Conservation (phyloP, 2,329 filamentous ascomycete genomes). For the Blastomyces percursus region DNA sequence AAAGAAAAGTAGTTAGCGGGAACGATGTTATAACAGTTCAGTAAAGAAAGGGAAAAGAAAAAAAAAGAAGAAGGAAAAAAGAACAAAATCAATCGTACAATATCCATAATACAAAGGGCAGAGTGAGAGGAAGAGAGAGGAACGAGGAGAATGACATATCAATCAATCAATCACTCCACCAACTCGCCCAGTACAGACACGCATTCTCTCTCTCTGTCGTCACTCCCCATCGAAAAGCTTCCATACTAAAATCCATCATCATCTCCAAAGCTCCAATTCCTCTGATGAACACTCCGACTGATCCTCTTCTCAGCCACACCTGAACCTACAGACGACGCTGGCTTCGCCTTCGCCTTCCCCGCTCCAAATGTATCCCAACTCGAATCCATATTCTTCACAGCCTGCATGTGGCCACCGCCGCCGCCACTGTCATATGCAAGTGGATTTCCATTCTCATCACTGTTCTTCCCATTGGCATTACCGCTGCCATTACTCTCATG, state of each 20-base stretch:
- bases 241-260: conserved; percentile 21
- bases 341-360: conserved; percentile 8
- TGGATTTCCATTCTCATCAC: not conserved
- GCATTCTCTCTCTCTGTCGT: no score
- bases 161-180: not conserved
- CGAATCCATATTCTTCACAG: conserved; percentile 61
- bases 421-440: no score
- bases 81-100: not conserved
- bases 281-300: conserved; percentile 24
- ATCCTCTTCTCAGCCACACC: conserved; percentile 14
- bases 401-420: conserved; percentile 51
- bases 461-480: not conserved
- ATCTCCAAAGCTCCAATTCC: conserved; percentile 35
- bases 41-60: not conserved
- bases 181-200: not conserved
- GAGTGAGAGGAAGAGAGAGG: not conserved
- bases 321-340: not conserved
- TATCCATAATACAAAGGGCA: not conserved
- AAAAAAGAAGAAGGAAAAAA: not conserved
- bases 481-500: not conserved
- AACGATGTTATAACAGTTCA: not conserved
- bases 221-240: not conserved
- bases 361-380: conserved; percentile 38
- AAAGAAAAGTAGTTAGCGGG: no score
- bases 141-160: not conserved